These are phyloP conservation scores for Conticribra guillardii DNA, from an alignment of 108 stramenopile species.

Conservation along the genomic window DNA sequence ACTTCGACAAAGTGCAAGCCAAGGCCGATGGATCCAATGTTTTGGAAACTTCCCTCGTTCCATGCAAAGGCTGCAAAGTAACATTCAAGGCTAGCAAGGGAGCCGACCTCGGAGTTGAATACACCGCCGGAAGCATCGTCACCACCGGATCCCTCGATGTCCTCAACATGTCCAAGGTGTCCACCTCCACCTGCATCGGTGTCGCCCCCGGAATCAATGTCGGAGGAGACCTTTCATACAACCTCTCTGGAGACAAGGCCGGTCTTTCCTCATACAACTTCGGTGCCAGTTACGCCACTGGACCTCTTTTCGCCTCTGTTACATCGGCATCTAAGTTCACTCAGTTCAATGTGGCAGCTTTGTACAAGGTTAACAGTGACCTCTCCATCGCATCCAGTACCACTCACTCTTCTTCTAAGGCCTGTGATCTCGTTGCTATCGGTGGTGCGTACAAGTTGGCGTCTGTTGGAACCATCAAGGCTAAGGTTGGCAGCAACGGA, in stretches of 20 bases:
- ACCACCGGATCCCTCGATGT: conserved; percentile 85
- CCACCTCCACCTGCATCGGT: conserved; percentile 79
- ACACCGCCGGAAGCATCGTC: conserved; percentile 79
- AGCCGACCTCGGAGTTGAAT: conserved; percentile 86
- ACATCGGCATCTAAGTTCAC: conserved; percentile 83
- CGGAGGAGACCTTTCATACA: conserved; percentile 87
- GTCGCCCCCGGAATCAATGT: conserved; percentile 79
- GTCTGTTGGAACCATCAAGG: conserved; percentile 83
- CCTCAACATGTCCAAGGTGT: conserved; percentile 80
- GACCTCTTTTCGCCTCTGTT: conserved; percentile 79
- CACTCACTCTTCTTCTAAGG: conserved; percentile 79
- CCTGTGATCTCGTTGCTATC: conserved; percentile 64
- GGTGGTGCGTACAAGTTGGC: conserved; percentile 76
- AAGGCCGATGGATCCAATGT: conserved; percentile 86
- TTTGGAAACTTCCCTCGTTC: conserved; percentile 84
- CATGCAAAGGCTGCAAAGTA: conserved; percentile 77
- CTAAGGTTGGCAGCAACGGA: conserved; percentile 82
- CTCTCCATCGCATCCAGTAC: conserved; percentile 82
- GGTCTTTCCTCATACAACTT: conserved; percentile 80
- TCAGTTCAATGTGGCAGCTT: conserved; percentile 72
- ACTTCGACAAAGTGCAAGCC: conserved; percentile 87
- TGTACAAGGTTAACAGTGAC: conserved; percentile 87
- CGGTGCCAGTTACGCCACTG: conserved; percentile 80
- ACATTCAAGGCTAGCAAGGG: conserved; percentile 92
- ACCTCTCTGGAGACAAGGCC: conserved; percentile 77